Evolutionary conservation across 106 monocot genomes (phyloP).

Genomic region (Platanthera zijinensis): DNA sequence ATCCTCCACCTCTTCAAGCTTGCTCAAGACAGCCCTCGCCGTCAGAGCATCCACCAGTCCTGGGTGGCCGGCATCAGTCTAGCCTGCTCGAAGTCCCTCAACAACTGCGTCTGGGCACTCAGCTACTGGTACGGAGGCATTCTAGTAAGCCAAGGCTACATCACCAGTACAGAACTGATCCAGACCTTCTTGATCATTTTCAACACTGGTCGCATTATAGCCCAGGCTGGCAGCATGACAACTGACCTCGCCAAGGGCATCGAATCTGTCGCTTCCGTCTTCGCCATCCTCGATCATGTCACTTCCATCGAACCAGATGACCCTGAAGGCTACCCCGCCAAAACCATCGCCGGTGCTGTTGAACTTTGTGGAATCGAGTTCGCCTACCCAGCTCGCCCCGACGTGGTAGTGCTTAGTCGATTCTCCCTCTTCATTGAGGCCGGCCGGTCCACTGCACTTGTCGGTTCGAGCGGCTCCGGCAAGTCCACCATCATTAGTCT

Average conservation of each 20-base stretch:
- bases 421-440: slow-evolving; percentile 17
- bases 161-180: slow-evolving; percentile 13
- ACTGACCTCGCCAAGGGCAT: slow-evolving; percentile 23
- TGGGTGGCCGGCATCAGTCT: slow-evolving; percentile 23
- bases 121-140: slow-evolving; percentile 22
- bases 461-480: slow-evolving; percentile 29
- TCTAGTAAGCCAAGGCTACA: slow-evolving; percentile 12
- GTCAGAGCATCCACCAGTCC: slow-evolving; percentile 12
- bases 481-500: slow-evolving; percentile 34
- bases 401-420: slow-evolving; percentile 8
- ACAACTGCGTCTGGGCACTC: slow-evolving; percentile 16
- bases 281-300: background rate
- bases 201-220: slow-evolving; percentile 16
- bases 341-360: slow-evolving; percentile 5
- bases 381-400: slow-evolving; percentile 18
- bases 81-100: slow-evolving; percentile 8
- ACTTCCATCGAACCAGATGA: slow-evolving; percentile 14
- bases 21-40: slow-evolving; percentile 13
- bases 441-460: slow-evolving; percentile 19
- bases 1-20: slow-evolving; percentile 17
- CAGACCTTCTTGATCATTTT: slow-evolving; percentile 21
- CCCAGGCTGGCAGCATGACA: slow-evolving; percentile 29
- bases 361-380: slow-evolving; percentile 8
- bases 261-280: slow-evolving; percentile 7
- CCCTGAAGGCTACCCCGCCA: background rate